phyloP scores from a whole-genome alignment of 805 yeast species.

The Schwanniomyces vanrijiae region DNA sequence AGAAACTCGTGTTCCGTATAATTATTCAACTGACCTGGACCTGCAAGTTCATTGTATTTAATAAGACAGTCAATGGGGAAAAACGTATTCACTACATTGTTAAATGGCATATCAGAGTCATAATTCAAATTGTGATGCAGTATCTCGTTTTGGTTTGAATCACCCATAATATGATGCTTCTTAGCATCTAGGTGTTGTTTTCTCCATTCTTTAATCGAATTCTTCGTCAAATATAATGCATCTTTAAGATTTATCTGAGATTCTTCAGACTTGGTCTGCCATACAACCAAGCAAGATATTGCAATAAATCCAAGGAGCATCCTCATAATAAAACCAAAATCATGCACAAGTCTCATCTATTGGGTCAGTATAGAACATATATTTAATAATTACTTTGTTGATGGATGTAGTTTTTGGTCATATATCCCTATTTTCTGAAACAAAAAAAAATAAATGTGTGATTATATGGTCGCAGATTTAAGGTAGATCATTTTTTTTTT shows the following conservation, averaged over 20 bases:
- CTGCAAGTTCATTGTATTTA: slow-evolving; percentile 24
- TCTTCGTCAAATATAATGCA: slow-evolving; percentile 24
- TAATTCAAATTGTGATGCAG: neutral
- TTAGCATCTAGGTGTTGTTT: slow-evolving; percentile 10
- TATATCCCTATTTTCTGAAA: neutral
- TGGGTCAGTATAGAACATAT: neutral
- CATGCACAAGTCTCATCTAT: neutral
- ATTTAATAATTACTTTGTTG: neutral
- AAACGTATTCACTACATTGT: slow-evolving; percentile 36
- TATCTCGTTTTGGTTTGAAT: neutral
- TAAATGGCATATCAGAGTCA: slow-evolving; percentile 32
- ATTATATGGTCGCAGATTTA: neutral
- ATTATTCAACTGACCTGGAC: slow-evolving; percentile 8
- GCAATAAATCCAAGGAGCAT: slow-evolving; percentile 6
- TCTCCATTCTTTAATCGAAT: slow-evolving; percentile 22
- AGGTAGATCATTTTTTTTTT: neutral
- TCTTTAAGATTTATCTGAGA: slow-evolving; percentile 20
- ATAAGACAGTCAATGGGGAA: slow-evolving; percentile 41
- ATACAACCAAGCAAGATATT: neutral
- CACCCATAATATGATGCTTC: neutral
- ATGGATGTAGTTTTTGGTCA: neutral
- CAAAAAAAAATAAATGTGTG: neutral
- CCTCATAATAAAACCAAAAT: neutral
- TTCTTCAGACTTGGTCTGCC: neutral
- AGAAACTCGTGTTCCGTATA: slow-evolving; percentile 17